Conservation (phyloP, 805 yeast species). For the Saccharomycopsis sp. region DNA sequence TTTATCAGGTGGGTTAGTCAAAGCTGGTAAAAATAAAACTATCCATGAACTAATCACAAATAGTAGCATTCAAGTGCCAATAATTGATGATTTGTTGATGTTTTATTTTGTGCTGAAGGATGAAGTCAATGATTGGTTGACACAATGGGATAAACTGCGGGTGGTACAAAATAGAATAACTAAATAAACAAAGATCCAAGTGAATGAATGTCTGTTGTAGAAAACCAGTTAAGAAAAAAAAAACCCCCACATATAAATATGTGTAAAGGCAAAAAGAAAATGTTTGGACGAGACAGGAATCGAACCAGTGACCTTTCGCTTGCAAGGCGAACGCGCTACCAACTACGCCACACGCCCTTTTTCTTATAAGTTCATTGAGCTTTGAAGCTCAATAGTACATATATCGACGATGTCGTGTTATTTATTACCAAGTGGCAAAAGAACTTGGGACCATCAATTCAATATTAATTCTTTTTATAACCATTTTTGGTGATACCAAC, state of each 20-base stretch:
- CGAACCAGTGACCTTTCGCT: conserved; percentile 75
- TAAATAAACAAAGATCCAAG: background rate
- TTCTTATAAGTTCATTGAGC: background rate
- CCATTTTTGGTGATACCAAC: no score
- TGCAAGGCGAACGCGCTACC: conserved; percentile 80
- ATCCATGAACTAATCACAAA: conserved; percentile 58
- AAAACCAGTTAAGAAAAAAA: background rate
- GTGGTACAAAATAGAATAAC: conserved; percentile 48
- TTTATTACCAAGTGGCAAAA: no score
- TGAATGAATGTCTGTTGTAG: background rate
- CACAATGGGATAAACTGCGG: conserved; percentile 53
- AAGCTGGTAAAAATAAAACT: conserved; percentile 71
- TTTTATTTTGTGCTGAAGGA: conserved; percentile 74
- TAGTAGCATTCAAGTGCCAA: conserved; percentile 58
- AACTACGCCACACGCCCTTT: conserved; percentile 73
- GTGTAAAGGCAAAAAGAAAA: background rate
- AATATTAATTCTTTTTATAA: no score
- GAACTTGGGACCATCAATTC: no score
- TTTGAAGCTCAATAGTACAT: background rate
- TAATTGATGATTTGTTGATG: conserved; percentile 67
- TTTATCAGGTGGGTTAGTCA: conserved; percentile 72
- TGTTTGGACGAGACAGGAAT: conserved; percentile 73
- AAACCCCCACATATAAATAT: background rate
- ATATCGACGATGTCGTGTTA: no score
- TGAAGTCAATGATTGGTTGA: conserved; percentile 59